Percentiles rank a stretch among this genome's conserved stretches.
These are phyloP conservation scores for Yamadazyma jaroonii DNA, from an alignment of 1,139 yeast species.

Conservation along the genomic window DNA sequence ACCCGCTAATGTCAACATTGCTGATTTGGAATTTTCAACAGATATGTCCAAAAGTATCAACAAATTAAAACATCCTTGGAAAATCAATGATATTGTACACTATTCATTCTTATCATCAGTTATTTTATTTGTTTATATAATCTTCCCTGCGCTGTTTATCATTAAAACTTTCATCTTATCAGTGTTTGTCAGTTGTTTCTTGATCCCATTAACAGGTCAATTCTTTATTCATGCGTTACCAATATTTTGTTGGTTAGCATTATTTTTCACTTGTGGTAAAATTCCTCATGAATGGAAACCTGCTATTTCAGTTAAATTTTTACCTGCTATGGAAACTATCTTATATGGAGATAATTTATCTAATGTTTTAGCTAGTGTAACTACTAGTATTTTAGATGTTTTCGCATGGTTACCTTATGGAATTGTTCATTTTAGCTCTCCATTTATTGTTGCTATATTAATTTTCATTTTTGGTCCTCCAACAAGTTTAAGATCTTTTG, in stretches of 20 bases:
- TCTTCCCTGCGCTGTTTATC: slow-evolving; percentile 51
- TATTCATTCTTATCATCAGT: slow-evolving; percentile 49
- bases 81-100: slow-evolving; percentile 46
- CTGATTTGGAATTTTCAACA: slow-evolving; percentile 60
- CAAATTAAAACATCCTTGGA: slow-evolving; percentile 51
- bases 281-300: slow-evolving; percentile 82
- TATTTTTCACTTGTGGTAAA: slow-evolving; percentile 76
- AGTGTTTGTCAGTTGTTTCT: slow-evolving; percentile 40
- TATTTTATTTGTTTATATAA: slow-evolving; percentile 49
- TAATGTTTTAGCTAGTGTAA: slow-evolving; percentile 76
- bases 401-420: slow-evolving; percentile 98
- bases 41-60: slow-evolving; percentile 49
- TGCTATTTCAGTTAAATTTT: slow-evolving; percentile 81
- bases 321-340: slow-evolving; percentile 93
- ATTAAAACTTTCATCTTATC: slow-evolving; percentile 42
- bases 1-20: slow-evolving; percentile 50
- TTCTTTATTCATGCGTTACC: slow-evolving; percentile 87
- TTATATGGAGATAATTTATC: slow-evolving; percentile 91
- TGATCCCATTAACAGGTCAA: slow-evolving; percentile 78
- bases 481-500: slow-evolving; percentile 78
- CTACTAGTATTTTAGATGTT: slow-evolving; percentile 67
- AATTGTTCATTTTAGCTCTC: slow-evolving; percentile 81
- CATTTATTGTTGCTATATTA: slow-evolving; percentile 80
- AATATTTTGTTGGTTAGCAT: slow-evolving; percentile 80
- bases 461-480: slow-evolving; percentile 93